A percentile compares a stretch with the other conserved stretches of the same genome.
phyloP scores from a whole-genome alignment of 768 basidiomycete genomes.

The Hortiboletus flavorubellus region DNA sequence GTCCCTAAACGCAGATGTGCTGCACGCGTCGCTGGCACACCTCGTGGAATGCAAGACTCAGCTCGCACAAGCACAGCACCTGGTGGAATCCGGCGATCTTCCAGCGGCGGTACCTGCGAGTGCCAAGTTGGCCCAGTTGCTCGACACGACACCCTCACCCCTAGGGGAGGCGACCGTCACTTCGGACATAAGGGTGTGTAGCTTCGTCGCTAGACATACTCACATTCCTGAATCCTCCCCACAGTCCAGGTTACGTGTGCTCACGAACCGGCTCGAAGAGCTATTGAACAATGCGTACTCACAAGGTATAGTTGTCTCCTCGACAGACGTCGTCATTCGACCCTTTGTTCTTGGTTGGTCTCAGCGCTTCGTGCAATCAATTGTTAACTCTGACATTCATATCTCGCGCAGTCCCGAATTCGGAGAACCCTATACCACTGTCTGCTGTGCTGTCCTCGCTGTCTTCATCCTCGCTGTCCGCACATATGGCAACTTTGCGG shows the following conservation, averaged over 20 bases:
- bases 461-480: constrained; percentile 48
- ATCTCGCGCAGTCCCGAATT: constrained; percentile 49
- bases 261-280: constrained; percentile 62
- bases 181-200: constrained; percentile 55
- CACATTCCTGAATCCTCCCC: background rate
- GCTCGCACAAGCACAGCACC: constrained; percentile 40
- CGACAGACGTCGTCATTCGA: constrained; percentile 48
- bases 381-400: constrained; percentile 1
- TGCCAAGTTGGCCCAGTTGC: constrained; percentile 38
- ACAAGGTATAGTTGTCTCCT: constrained; percentile 51
- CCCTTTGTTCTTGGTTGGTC: constrained; percentile 47
- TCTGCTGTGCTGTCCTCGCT: constrained; percentile 57
- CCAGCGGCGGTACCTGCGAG: constrained; percentile 57
- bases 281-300: constrained; percentile 68
- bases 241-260: constrained; percentile 54
- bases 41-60: constrained; percentile 50
- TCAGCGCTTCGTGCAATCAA: constrained; percentile 29
- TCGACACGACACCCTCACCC: constrained; percentile 48
- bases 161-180: constrained; percentile 51
- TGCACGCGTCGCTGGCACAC: constrained; percentile 51
- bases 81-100: constrained; percentile 57
- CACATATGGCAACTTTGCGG: constrained; percentile 57
- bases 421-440: constrained; percentile 48
- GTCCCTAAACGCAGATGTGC: constrained; percentile 50
- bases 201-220: background rate